Conservation (phyloP, 495 filamentous ascomycete species). For the Neurospora sp. region DNA sequence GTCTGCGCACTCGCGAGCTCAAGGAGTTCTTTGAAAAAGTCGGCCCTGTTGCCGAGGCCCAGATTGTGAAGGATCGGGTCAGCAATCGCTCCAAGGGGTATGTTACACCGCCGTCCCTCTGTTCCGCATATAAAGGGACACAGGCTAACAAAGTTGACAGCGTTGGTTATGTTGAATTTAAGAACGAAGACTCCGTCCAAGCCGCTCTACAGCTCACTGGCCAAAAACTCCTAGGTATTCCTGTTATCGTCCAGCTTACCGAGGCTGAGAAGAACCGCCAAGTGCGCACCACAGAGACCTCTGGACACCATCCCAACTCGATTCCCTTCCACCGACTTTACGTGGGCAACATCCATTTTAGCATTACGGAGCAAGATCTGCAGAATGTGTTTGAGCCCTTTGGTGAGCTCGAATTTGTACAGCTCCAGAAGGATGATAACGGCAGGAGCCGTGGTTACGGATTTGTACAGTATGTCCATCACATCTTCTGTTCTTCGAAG, state of each 20-base stretch:
- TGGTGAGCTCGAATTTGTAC: conserved; percentile 94
- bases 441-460: conserved; percentile 92
- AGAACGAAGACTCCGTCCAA: conserved; percentile 86
- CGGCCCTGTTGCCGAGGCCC: conserved; percentile 92
- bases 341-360: conserved; percentile 99
- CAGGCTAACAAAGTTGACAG: conserved; percentile 41
- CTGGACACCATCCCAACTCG: conserved; percentile 51
- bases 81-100: conserved; percentile 97
- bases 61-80: conserved; percentile 98
- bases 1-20: conserved; percentile 84
- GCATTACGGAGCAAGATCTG: conserved; percentile 92
- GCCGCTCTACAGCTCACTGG: conserved; percentile 96
- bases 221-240: conserved; percentile 96
- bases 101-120: conserved; percentile 20
- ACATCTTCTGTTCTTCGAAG: not conserved
- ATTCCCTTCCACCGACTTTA: conserved; percentile 97
- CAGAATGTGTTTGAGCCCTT: conserved; percentile 97
- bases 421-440: conserved; percentile 89
- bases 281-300: conserved; percentile 71
- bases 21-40: conserved; percentile 94
- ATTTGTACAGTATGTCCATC: conserved; percentile 84
- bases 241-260: conserved; percentile 95
- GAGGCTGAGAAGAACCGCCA: conserved; percentile 99
- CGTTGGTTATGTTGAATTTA: conserved; percentile 99
- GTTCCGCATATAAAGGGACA: not conserved